Evolutionary conservation across 208 protist species (phyloP), one percentile per base, ranked within the genome.

Genomic region (Porcisia hertigi): DNA sequence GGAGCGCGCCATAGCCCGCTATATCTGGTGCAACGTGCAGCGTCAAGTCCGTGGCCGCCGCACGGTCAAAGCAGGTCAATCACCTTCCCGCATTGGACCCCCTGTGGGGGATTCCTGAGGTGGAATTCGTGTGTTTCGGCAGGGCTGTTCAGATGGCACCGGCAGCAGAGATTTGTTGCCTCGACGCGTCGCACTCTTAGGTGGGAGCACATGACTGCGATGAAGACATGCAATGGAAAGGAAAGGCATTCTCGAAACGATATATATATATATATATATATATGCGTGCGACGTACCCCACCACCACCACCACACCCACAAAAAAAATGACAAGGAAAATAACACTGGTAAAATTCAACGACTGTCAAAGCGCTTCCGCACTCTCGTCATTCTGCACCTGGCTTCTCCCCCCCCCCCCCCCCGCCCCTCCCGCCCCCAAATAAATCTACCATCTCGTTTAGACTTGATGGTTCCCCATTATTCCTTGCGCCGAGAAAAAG

Each of bases 1-100:
- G 74, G 49, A 82, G 23, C 54, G 75, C 36, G 86, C 88, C 23
- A 88, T 93, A 66, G 87, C 87, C 2, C 79, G 88, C 5, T 92
- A 87, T 57, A 65, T 90, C 36, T 88, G 77, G 62, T 77, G 78
- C 45, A 34, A 62, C 58, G 79, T 86, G 39, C 52, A 62, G 65
- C 69, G 43, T 43, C 69, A 30, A 78, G 7, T 34, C 36, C 55
- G 30, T 23, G 12, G 25, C 36, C 52, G 43, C 66, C 71, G 36
- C 47, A n/a, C n/a, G 2, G 66, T 14, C 47, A 49, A 6, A 16
- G n/a, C 66, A 23, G 14, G n/a, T 16, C 47, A 36, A 11, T 49
- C 47, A n/a, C 47, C 5, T 49, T 20, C 66, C 16, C 23, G 12
- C 7, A 43, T 23, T 16, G 9, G 39, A 71, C 25, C 64, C 23